Evolutionary conservation across 2,329 filamentous ascomycete genomes (phyloP).

Genomic region (Fusarium newnesense): DNA sequence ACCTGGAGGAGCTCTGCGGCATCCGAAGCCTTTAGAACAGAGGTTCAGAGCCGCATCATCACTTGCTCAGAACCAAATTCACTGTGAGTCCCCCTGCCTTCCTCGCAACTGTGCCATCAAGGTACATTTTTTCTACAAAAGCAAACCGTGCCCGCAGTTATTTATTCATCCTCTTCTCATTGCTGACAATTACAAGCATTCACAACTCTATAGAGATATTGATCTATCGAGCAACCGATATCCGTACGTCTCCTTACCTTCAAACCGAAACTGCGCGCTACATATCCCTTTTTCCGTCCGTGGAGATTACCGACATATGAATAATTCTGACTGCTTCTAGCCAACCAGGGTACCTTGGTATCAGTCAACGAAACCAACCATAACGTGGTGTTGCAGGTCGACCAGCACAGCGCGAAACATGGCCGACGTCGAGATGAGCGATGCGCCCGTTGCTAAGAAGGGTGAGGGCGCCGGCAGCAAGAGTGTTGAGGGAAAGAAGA

Average conservation of each 20-base stretch:
- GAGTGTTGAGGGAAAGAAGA: constrained; percentile 80
- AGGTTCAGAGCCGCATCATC: constrained; percentile 35
- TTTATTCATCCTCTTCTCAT: neutral
- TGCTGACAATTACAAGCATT: constrained; percentile 20
- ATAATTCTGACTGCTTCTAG: constrained; percentile 11
- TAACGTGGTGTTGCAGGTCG: neutral
- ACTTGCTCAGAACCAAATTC: constrained; percentile 8
- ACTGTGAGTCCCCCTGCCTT: constrained; percentile 5
- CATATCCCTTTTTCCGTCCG: neutral
- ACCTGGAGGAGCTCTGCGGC: constrained; percentile 12
- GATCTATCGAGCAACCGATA: neutral
- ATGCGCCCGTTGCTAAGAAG: constrained; percentile 75
- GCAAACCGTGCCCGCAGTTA: neutral
- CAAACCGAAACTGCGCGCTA: constrained; percentile 8
- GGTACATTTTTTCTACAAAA: constrained; percentile 12
- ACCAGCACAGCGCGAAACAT: constrained; percentile 58
- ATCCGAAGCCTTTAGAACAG: constrained; percentile 14
- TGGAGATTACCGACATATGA: neutral
- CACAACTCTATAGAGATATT: neutral
- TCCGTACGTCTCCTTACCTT: constrained; percentile 23
- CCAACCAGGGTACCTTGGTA: neutral
- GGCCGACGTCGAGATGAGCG: constrained; percentile 98
- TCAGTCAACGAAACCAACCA: neutral
- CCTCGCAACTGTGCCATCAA: constrained; percentile 24
- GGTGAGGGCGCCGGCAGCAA: constrained; percentile 60